Base-by-base conservation (phyloP, 2,329 filamentous ascomycete species). In the Colletotrichum ledebouriae region DNA sequence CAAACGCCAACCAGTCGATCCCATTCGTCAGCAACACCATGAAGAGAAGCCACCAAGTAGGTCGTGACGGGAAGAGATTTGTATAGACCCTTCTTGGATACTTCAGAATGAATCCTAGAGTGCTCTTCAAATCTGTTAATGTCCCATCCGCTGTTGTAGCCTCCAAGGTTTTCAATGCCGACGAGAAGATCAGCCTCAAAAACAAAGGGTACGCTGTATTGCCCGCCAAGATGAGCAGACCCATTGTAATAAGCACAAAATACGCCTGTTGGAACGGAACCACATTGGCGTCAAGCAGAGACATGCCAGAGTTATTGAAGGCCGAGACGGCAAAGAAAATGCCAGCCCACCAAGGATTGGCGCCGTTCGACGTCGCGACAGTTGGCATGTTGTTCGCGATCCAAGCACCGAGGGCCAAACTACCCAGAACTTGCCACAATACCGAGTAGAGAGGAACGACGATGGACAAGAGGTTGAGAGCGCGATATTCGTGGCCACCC, bases 261-360 rank as follows among this genome's bases (percentile, higher is more conserved):
- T 83, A 82, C 0, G 82, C 79, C 37, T 80, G 80, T 65, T 87
- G 84, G 66, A 90, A 91, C 0, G 87, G 86, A 3, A 86, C 80
- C 80, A 93, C 89, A 73, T 90, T 91, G 46, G 86, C 84, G 74
- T 92, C 89, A 12, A 92, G 78, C 41, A 92, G 80, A 20, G 86
- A 87, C 88, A 92, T 90, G 46, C 90, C 89, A n/a, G 85, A 89
- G 72, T 92, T 92, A 77, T 91, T 91, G 77, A 92, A 92, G 0
- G 89, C 90, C 17, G 88, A 90, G 4, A 88, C 85, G 2, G 87
- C 87, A 69, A 90, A 89, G 78, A 92, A 92, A 50, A 88, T 84
- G 46, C 90, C 90, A 2, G 88, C 81, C 89, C 90, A 92, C 87
- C 87, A 91, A 39, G 90, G 86, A 66, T 88, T 87, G 61, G 90